Conservation (phyloP, 768 basidiomycete genomes). For the Mycena rosella region DNA sequence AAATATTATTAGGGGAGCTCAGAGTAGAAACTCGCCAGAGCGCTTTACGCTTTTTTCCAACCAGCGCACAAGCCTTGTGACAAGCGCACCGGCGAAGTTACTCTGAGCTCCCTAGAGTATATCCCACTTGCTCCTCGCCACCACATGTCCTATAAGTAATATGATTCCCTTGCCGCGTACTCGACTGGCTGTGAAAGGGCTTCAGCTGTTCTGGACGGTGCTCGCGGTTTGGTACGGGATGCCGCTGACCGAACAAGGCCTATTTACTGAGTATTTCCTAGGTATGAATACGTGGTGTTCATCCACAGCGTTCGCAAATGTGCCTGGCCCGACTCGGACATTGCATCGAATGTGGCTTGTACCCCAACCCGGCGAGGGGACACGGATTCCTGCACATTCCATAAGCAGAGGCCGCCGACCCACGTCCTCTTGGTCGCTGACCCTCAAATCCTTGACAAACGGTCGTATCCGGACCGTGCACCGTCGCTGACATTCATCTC, state of each 20-base stretch:
- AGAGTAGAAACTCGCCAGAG: no score
- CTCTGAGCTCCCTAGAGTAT: no score
- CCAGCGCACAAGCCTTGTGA: no score
- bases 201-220: conserved; percentile 73
- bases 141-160: not conserved
- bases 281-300: conserved; percentile 76
- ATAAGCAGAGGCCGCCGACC: conserved; percentile 35
- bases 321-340: conserved; percentile 68
- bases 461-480: conserved; percentile 76
- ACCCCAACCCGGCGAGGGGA: conserved; percentile 9
- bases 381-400: conserved; percentile 11
- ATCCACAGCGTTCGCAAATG: conserved; percentile 60
- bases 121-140: no score
- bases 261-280: conserved; percentile 53
- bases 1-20: no score
- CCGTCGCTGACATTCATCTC: conserved; percentile 68
- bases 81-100: no score
- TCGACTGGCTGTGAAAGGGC: conserved; percentile 55
- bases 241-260: no score
- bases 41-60: no score
- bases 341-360: conserved; percentile 42
- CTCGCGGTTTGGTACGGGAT: conserved; percentile 72
- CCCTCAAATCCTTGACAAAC: conserved; percentile 85
- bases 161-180: conserved; percentile 23
- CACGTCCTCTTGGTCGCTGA: conserved; percentile 90